A percentile compares a stretch with the other conserved stretches of the same genome.
Conservation (phyloP, 306 rosid genomes). For the Medicago arabica region DNA sequence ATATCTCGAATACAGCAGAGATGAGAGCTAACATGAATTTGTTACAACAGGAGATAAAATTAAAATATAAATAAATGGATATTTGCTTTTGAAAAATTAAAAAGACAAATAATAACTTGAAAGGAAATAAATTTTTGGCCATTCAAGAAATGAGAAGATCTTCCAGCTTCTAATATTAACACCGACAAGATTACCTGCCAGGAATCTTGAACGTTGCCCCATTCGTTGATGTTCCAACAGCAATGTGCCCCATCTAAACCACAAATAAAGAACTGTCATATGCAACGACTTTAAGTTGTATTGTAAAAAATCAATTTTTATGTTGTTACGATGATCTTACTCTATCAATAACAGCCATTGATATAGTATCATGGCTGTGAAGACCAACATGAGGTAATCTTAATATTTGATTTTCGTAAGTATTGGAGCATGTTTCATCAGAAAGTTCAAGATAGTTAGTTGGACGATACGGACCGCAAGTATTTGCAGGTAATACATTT, state of each 20-base stretch:
- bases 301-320: neutral
- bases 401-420: conserved; percentile 39
- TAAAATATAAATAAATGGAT: too few species aligned
- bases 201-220: conserved; percentile 97
- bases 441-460: conserved; percentile 36
- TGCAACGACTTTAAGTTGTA: conserved; percentile 1
- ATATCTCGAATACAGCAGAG: too few species aligned
- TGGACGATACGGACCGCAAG: conserved; percentile 83
- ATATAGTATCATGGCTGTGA: conserved; percentile 88
- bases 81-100: too few species aligned
- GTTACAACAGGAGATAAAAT: too few species aligned
- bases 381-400: conserved; percentile 58
- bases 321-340: conserved; percentile 48
- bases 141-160: conserved; percentile 22
- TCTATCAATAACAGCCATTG: conserved; percentile 90
- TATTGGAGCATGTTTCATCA: conserved; percentile 50
- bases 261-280: conserved; percentile 45
- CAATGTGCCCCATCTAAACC: conserved; percentile 75
- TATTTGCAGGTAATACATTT: conserved; percentile 59
- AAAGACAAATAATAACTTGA: too few species aligned
- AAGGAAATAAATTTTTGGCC: neutral
- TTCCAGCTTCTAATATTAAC: conserved; percentile 18
- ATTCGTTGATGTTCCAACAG: conserved; percentile 94
- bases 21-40: too few species aligned
- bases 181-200: conserved; percentile 69